These are phyloP conservation scores for Chloropicon primus DNA, from an alignment of 139 green algal genomes.

Conservation along the genomic window DNA sequence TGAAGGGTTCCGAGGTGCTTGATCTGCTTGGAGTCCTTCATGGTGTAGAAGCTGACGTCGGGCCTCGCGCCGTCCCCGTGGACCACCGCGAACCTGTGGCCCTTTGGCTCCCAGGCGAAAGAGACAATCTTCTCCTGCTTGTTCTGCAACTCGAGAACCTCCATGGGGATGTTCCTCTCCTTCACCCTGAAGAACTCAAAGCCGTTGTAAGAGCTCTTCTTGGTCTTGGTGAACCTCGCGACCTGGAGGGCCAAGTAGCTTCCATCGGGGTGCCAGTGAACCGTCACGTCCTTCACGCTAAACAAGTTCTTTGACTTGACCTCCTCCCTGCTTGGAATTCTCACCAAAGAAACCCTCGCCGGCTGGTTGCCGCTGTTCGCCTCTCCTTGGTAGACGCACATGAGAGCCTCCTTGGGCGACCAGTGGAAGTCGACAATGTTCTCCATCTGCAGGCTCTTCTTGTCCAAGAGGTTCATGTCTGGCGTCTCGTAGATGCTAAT, in stretches of 20 bases:
- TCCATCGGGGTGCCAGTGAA: constrained; percentile 93
- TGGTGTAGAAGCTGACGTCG: constrained; percentile 83
- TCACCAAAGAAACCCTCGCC: constrained; percentile 19
- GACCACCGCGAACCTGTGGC: constrained; percentile 76
- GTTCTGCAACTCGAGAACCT: constrained; percentile 64
- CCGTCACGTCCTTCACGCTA: constrained; percentile 76
- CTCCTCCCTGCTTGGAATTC: constrained; percentile 59
- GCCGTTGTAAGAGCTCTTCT: constrained; percentile 83
- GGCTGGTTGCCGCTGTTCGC: constrained; percentile 51
- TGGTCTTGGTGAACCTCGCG: constrained; percentile 92
- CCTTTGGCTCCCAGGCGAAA: constrained; percentile 91
- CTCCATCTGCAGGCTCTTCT: constrained; percentile 83
- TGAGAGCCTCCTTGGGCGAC: constrained; percentile 66
- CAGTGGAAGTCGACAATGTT: constrained; percentile 82
- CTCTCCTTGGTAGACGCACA: constrained; percentile 76
- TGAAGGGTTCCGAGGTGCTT: constrained; percentile 40
- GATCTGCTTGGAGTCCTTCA: constrained; percentile 53
- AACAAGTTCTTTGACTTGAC: constrained; percentile 96
- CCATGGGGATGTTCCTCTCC: constrained; percentile 23
- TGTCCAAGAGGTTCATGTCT: constrained; percentile 81
- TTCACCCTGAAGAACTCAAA: constrained; percentile 89
- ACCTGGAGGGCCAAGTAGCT: constrained; percentile 94
- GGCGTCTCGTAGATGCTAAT: constrained; percentile 69
- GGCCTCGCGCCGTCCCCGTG: constrained; percentile 70
- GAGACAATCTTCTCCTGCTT: constrained; percentile 61